Conservation (phyloP, 306 rosid genomes). For the Prunus kanzakura region DNA sequence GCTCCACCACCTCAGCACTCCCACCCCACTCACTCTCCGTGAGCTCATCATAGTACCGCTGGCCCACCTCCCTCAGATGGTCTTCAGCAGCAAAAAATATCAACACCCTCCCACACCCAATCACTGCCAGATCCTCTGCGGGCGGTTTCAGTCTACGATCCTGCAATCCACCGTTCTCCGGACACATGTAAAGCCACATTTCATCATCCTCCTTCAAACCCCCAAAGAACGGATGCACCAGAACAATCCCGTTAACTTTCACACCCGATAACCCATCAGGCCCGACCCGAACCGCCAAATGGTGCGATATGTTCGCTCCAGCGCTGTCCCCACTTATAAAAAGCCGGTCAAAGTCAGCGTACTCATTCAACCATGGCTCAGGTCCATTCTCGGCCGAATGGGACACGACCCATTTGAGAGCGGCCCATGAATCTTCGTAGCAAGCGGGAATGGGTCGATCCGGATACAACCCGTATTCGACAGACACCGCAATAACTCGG, state of each 20-base stretch:
- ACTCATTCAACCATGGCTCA: constrained; percentile 22
- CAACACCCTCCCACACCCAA: constrained; percentile 18
- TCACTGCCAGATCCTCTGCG: constrained; percentile 17
- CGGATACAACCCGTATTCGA: constrained; percentile 29
- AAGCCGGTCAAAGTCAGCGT: constrained; percentile 18
- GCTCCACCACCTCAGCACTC: constrained; percentile 6
- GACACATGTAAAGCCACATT: constrained; percentile 16
- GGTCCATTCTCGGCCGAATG: constrained; percentile 9
- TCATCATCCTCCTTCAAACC: constrained; percentile 9
- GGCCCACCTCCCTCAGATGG: constrained; percentile 13
- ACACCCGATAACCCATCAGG: neutral
- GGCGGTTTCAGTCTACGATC: constrained; percentile 34
- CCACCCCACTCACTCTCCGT: constrained; percentile 12
- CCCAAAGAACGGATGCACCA: constrained; percentile 33
- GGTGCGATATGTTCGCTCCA: constrained; percentile 24
- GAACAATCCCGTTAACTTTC: constrained; percentile 18
- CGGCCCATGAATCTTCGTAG: constrained; percentile 26
- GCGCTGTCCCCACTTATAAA: constrained; percentile 30
- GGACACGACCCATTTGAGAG: constrained; percentile 24
- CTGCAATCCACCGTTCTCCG: constrained; percentile 20
- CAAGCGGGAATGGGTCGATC: constrained; percentile 28
- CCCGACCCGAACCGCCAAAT: constrained; percentile 17
- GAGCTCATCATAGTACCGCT: neutral
- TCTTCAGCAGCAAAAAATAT: constrained; percentile 23
- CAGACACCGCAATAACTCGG: constrained; percentile 15